These are phyloP conservation scores for Pseudocercospora eumusae DNA, from an alignment of 2,329 filamentous ascomycete species.

Conservation along the genomic window DNA sequence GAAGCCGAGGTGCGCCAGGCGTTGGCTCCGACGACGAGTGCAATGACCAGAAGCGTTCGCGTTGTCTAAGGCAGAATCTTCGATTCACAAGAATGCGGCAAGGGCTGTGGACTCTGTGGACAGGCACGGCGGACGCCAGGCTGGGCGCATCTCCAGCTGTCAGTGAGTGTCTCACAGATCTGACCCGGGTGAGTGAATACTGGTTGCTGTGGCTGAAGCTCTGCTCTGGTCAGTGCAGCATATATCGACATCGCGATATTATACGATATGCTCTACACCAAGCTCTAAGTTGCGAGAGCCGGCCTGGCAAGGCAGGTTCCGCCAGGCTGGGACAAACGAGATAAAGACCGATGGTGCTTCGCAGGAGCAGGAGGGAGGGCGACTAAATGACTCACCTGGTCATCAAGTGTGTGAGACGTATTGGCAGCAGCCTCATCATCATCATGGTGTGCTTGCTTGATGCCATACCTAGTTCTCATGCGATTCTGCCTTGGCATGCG, in stretches of 20 bases:
- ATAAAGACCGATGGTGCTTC: constrained; percentile 17
- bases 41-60: constrained; percentile 23
- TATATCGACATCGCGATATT: too few species aligned
- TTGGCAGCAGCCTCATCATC: constrained; percentile 12
- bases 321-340: constrained; percentile 21
- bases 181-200: constrained; percentile 16
- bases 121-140: not conserved
- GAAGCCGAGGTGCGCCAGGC: constrained; percentile 10
- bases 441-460: too few species aligned
- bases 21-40: constrained; percentile 19
- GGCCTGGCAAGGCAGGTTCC: constrained; percentile 17
- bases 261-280: not conserved
- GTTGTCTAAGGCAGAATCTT: constrained; percentile 24
- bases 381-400: constrained; percentile 27
- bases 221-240: constrained; percentile 6
- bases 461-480: too few species aligned
- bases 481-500: constrained; percentile 16
- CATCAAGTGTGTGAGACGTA: constrained; percentile 18
- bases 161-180: constrained; percentile 19
- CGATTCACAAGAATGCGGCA: constrained; percentile 25
- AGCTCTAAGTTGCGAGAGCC: not conserved
- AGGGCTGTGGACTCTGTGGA: constrained; percentile 13
- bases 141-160: constrained; percentile 15
- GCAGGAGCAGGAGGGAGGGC: constrained; percentile 20
- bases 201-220: constrained; percentile 25